These are phyloP conservation scores for Linum trigynum DNA, from an alignment of 345 rosid species.

Conservation along the genomic window DNA sequence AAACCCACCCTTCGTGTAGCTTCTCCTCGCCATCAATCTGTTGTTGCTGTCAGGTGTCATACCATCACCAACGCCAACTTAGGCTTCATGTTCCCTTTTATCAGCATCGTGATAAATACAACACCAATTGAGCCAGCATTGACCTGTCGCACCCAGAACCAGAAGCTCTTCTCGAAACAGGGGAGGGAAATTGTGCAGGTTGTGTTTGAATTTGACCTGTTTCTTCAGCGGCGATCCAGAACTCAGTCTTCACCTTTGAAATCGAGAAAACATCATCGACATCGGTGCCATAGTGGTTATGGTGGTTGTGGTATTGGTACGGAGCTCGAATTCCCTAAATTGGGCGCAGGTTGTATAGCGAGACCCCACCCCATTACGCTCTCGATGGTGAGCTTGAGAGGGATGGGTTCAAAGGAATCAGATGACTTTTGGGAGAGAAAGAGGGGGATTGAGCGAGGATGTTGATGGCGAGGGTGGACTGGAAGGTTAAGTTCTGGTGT, in stretches of 20 bases:
- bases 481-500: constrained; percentile 27
- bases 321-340: constrained; percentile 55
- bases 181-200: constrained; percentile 5
- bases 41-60: constrained; percentile 30
- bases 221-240: constrained; percentile 34
- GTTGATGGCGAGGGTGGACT: too few species aligned
- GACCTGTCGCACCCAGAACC: constrained; percentile 34
- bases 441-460: constrained; percentile 28
- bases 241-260: constrained; percentile 15
- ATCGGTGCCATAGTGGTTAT: too few species aligned
- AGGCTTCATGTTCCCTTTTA: constrained; percentile 74
- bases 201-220: constrained; percentile 51
- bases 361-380: constrained; percentile 60
- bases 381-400: constrained; percentile 43
- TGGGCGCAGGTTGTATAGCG: constrained; percentile 59
- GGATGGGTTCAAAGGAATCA: constrained; percentile 16
- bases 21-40: constrained; percentile 42
- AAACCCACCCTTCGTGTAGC: too few species aligned
- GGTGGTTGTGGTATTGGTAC: constrained; percentile 14
- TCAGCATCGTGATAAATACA: constrained; percentile 59
- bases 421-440: constrained; percentile 45
- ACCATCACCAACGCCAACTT: background rate
- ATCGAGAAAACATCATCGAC: too few species aligned
- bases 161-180: background rate
- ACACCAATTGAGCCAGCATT: constrained; percentile 62